Evolutionary conservation across 352 stramenopile species (phyloP), one percentile per base, ranked within the genome.

Genomic region (Aphanomyces invadans): DNA sequence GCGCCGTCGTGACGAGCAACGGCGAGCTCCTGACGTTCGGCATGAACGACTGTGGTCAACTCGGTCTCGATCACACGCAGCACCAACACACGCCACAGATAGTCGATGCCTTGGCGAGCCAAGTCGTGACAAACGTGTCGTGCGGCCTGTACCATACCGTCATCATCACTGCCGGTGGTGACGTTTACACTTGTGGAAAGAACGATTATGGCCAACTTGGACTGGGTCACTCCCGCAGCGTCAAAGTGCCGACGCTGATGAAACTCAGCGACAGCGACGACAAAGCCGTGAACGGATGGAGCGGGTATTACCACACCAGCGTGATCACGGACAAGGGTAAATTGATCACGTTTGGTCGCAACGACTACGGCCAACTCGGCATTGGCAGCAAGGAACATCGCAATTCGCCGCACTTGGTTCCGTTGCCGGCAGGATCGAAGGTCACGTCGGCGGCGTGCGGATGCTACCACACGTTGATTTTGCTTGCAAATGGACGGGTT

Each of bases 301-400:
- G 86, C 64, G 86, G 86, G 0, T 95, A 95, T 61, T 95, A 95
- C 63, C 86, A 95, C 65, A 93, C 84, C 0, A 75, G 90, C 7
- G 73, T 79, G 0, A 81, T 93, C 39, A 90, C 76, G 0, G 83
- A 92, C 54, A 89, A 88, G 65, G 86, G 86, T 4, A 95, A 90
- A 31, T 68, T 95, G 7, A 78, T 95, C 26, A 93, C 84, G 1
- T 95, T 86, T 82, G 86, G 86, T 1, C 70, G 84, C 19, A 95
- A 95, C 70, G 86, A 95, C 67, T 95, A 95, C 49, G 86, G 86
- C 0, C 86, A 95, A 60, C 71, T 95, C 2, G 86, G 86, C 4
- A 91, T 95, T 33, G 86, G 86, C 45, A 95, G 82, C 70, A 95
- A 95, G 68, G 84, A 95, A 4, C 86, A 95, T 72, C 92, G 92